Evolutionary conservation across 2,329 filamentous ascomycete species (phyloP), one percentile per base, ranked within the genome.

Genomic region (Dothideomycetes sp.): DNA sequence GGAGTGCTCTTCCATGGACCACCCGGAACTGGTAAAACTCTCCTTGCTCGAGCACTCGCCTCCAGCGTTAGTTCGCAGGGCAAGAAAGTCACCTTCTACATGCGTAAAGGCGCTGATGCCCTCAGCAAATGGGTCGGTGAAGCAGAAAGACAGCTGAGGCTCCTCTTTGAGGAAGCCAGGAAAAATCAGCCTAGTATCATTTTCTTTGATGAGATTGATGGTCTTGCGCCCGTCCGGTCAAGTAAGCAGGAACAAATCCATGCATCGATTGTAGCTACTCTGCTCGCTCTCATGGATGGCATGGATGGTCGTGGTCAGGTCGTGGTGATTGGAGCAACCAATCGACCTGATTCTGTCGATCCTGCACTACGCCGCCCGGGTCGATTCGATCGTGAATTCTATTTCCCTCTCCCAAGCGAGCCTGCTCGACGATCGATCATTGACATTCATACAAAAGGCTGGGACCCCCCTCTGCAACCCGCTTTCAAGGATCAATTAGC

Each of bases 211-310:
- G 91, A 98, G 60, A 98, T 98, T 50, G 91, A 98, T 63, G 91
- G 91, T 40, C 71, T 98, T 47, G 91, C 91, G 3, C 93, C 91
- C 37, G 91, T 96, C 24, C 77, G 91, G 51, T 96, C 91, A 10
- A 95, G 89, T 62, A 96, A 96, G 60, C 89, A 96, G 63, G 91
- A 98, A 58, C 91, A 98, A 62, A 96, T 96, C 44, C 91, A 98
- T 61, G 87, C 91, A 4, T 96, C 89, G 2, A 98, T 98, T 47
- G 89, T 95, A 11, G 93, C 88, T 2, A 95, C 88, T 1, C 65
- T 95, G n/a, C 68, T 95, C 44, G 88, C 88, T 1, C 64, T 95
- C 52, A 95, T 95, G 88, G 88, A 95, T 60, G 88, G 88, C 47
- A 95, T 95, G 88, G 89, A 95, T 54, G 88, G 87, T n/a, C 81